Evolutionary conservation across 257 asterid genomes (phyloP), one percentile per base, ranked within the genome.

Genomic region (Ehretia macrophylla): DNA sequence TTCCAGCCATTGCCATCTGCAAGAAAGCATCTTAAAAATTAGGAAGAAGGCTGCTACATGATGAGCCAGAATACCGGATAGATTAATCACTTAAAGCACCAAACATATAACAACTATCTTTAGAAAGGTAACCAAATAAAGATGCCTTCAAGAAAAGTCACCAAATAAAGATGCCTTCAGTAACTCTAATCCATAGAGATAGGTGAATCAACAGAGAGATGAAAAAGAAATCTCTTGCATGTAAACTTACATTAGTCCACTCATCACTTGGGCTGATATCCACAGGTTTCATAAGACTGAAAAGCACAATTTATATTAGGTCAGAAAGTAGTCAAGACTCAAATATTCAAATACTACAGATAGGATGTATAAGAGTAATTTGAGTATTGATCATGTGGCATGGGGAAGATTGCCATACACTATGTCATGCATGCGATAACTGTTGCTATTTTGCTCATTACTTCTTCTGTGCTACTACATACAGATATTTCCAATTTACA

Each of bases 1-100:
- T 58, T 76, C 98, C 97, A 59, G 84, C 83, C 95, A 82, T 85
- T 69, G 39, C 87, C 87, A 81, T 84, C 98, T 92, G 95, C 83
- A 74, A 75, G 52, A 70, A 60, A 37, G 59, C 60, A 64, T 60
- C 56, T 69, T 60, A 67, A 60, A 39, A 23, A 56, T 53, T 45
- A 22, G 27, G 16, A 46, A 38, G 60, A 39, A 16, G 70, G 47
- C 21, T 37, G 5, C 57, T 51, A 51, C 38, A 44, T 53, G 58
- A 58, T 59, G 56, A 55, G 55, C 21, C 19, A 46, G 17, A 62
- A 10, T 2, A 3, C 2, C 47, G 8, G 11, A 42, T 42, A 10
- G 3, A 42, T 42, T 5, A 10, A 42, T 42, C 47, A 42, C 11
- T 42, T 42, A 42, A 42, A 42, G 47, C 11, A 42, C 16, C 3